Conservation (phyloP, 1,284 basidiomycete species). For the Pyrrhoderma lamaoense region DNA sequence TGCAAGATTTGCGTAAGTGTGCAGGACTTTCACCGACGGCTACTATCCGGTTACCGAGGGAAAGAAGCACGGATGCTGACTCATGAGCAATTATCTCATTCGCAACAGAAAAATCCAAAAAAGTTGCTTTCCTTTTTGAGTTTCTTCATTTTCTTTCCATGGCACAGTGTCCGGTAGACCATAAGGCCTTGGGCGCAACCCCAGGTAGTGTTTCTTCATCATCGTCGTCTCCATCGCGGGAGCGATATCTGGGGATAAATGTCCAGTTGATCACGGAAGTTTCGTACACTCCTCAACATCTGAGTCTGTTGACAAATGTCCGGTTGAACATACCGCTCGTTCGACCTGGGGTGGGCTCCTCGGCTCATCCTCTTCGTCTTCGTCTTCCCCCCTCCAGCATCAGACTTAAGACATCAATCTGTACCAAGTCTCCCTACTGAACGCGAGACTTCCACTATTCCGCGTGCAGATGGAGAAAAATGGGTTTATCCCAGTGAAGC, state of each 20-base stretch:
- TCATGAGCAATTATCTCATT: no score
- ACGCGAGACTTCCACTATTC: constrained; percentile 86
- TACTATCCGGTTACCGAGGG: no score
- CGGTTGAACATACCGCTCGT: constrained; percentile 36
- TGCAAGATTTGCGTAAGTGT: no score
- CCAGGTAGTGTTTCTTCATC: constrained; percentile 18
- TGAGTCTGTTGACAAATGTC: constrained; percentile 32
- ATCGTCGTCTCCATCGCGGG: constrained; percentile 14
- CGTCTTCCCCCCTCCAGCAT: constrained; percentile 21
- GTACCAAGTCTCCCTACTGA: constrained; percentile 47
- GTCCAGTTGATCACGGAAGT: constrained; percentile 46
- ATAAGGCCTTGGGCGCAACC: constrained; percentile 8
- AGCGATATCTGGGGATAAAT: constrained; percentile 37
- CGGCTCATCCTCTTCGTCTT: constrained; percentile 17
- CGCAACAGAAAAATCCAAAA: no score
- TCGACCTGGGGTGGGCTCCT: constrained; percentile 39
- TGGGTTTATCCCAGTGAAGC: constrained; percentile 99
- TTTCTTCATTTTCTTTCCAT: not conserved
- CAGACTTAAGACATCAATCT: constrained; percentile 15
- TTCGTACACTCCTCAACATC: constrained; percentile 6
- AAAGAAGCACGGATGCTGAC: no score
- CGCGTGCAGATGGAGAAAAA: constrained; percentile 58
- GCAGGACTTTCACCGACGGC: no score
- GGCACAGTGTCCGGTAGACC: constrained; percentile 18
- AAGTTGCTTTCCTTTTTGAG: not conserved